Evolutionary conservation across 805 yeast species (phyloP).

Genomic region (Suhomyces pyralidae): DNA sequence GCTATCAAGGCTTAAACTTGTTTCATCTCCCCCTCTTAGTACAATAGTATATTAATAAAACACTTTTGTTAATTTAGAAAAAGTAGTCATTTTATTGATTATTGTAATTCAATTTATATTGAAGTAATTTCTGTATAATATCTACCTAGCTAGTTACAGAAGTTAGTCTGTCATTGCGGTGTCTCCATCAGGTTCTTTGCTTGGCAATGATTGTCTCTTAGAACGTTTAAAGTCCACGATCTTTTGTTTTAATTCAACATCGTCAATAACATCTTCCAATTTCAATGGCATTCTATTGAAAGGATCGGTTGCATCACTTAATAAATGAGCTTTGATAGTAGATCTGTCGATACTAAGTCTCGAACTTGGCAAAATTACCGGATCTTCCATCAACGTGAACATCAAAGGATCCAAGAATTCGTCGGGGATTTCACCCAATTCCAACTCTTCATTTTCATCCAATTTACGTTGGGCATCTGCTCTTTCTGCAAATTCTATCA

Average conservation of each 20-base stretch:
- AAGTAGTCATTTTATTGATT: too few species aligned
- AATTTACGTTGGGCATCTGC: slow-evolving; percentile 59
- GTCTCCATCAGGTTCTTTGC: slow-evolving; percentile 12
- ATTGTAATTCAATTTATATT: not conserved
- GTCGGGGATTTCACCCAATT: slow-evolving; percentile 92
- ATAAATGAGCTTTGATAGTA: slow-evolving; percentile 87
- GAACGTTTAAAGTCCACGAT: slow-evolving; percentile 56
- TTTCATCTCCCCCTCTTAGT: slow-evolving; percentile 5
- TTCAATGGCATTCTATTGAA: slow-evolving; percentile 90
- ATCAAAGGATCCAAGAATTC: slow-evolving; percentile 95
- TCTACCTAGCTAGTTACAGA: not conserved
- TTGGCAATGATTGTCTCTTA: slow-evolving; percentile 28
- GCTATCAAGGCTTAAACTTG: slow-evolving; percentile 91
- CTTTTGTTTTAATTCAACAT: slow-evolving; percentile 60
- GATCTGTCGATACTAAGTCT: slow-evolving; percentile 82
- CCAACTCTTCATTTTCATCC: slow-evolving; percentile 81
- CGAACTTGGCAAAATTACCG: slow-evolving; percentile 89
- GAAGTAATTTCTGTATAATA: not conserved
- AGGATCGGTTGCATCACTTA: slow-evolving; percentile 96
- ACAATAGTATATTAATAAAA: slow-evolving; percentile 5
- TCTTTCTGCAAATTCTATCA: slow-evolving; percentile 56
- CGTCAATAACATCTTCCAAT: slow-evolving; percentile 82
- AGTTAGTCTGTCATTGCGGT: slow-evolving; percentile 17
- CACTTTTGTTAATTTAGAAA: slow-evolving; percentile 4
- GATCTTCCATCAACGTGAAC: slow-evolving; percentile 94